These are phyloP conservation scores for Chytridium lagenaria DNA, from an alignment of 371 early-diverging fungal genomes.

Conservation along the genomic window DNA sequence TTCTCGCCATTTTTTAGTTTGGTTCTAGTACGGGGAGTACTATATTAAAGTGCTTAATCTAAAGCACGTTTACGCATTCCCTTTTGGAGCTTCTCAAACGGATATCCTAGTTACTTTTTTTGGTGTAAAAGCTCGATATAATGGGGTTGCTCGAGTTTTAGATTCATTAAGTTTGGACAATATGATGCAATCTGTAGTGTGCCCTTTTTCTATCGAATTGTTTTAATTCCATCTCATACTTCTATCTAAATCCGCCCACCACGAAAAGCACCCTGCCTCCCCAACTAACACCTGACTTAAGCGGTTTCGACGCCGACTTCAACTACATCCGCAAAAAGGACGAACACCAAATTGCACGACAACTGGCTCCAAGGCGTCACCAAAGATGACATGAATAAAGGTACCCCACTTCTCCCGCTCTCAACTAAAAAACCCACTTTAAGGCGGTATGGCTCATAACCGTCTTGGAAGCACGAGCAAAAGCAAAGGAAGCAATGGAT, in stretches of 20 bases:
- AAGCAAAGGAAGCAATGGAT: slow-evolving; percentile 52
- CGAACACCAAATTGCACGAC: slow-evolving; percentile 84
- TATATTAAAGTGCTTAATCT: too few species aligned
- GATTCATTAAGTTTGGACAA: too few species aligned
- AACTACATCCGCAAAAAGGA: slow-evolving; percentile 84
- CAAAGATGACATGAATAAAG: slow-evolving; percentile 70
- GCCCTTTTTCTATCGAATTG: neutral
- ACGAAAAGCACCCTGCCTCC: neutral
- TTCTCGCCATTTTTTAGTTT: neutral
- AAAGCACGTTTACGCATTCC: too few species aligned
- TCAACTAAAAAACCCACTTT: neutral
- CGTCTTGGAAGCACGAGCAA: slow-evolving; percentile 54
- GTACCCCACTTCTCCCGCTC: neutral
- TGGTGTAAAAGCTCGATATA: too few species aligned
- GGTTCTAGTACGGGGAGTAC: too few species aligned
- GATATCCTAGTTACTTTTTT: too few species aligned
- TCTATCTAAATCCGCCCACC: neutral
- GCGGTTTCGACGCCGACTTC: slow-evolving; percentile 78
- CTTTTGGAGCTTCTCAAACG: too few species aligned
- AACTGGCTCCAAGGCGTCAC: slow-evolving; percentile 86
- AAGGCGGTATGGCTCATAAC: slow-evolving; percentile 74
- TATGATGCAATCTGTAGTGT: too few species aligned
- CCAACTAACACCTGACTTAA: too few species aligned
- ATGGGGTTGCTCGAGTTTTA: too few species aligned
- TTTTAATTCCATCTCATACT: neutral